Evolutionary conservation across 2,329 filamentous ascomycete species (phyloP), one percentile per base, ranked within the genome.

Genomic region (Colletotrichum orbiculare): DNA sequence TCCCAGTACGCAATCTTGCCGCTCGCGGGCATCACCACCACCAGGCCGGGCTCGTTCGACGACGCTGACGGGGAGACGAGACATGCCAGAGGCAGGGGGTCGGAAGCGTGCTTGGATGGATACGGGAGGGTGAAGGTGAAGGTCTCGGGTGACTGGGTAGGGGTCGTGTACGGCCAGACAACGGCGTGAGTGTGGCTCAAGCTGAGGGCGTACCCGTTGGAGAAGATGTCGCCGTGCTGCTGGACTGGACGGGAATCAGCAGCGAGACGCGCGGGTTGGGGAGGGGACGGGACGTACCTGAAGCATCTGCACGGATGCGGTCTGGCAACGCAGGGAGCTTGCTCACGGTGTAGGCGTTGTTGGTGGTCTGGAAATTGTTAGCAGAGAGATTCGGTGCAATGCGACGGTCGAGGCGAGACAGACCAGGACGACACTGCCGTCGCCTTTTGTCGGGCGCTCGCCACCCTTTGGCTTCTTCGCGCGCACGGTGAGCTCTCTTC

Each of bases 1-100:
- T 98, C 96, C 94, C 96, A 98, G 77, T 96, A 98, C 48, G 93
- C 90, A 56, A 98, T 88, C 76, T 90, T 94, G 56, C 96, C 96
- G 53, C 85, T 94, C 15, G 87, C 87, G 11, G 95, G 92, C 80
- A 95, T 92, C 42, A 98, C 85, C 42, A 97, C 87, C 35, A 99
- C 88, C 42, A 99, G 84, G 2, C 96, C 96, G 39, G 94, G 91
- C 70, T 97, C 92, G 53, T 88, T 87, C n/a, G 87, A 88, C 5
- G 90, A 89, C 10, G 91, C 89, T 6, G 92, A 91, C 54, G 91
- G 90, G 0, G 92, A 90, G 7, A 97, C 90, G 56, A 99, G 85
- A 15, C 92, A 88, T 58, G 93, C 96, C 43, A 97, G 83, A 2
- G 96, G 95, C 6, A 97, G 82, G 17, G 91, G 87, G 63, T 95